Evolutionary conservation across 495 filamentous ascomycete genomes (phyloP).

Genomic region (Hyaloscypha bicolor): DNA sequence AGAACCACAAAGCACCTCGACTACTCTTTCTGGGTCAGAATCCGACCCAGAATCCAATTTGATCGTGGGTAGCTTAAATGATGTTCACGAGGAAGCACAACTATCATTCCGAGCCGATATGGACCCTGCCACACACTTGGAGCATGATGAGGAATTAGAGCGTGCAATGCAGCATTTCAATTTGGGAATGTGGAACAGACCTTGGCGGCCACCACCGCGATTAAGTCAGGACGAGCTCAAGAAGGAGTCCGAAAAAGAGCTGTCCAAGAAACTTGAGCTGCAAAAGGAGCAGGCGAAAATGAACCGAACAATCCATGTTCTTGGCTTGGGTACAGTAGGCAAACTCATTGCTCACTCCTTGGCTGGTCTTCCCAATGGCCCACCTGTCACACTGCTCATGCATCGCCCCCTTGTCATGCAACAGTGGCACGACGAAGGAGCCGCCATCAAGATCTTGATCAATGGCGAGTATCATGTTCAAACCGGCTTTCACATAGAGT

Average conservation of each 20-base stretch:
- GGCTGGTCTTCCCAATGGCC: conserved; percentile 37
- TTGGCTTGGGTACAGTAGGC: conserved; percentile 52
- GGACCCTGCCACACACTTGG: neutral
- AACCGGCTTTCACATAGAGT: conserved; percentile 45
- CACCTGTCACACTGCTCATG: conserved; percentile 40
- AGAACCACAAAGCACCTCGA: neutral
- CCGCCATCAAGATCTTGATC: conserved; percentile 23
- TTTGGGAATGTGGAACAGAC: neutral
- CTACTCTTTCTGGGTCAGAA: neutral
- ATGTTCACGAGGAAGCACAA: neutral
- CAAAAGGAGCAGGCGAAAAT: neutral
- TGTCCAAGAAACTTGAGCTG: neutral
- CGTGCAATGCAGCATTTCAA: conserved; percentile 2
- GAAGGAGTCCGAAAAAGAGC: neutral
- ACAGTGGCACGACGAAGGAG: conserved; percentile 34
- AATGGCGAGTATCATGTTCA: conserved; percentile 32
- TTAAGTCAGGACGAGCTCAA: neutral
- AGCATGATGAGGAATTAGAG: neutral
- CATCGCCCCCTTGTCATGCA: conserved; percentile 34
- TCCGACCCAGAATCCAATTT: neutral
- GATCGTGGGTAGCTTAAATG: neutral
- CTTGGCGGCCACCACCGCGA: neutral
- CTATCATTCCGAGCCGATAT: neutral
- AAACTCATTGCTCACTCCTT: conserved; percentile 54
- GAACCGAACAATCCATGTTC: conserved; percentile 46